phyloP scores from a whole-genome alignment of 1,139 yeast species.

The Petasospora fabianii region DNA sequence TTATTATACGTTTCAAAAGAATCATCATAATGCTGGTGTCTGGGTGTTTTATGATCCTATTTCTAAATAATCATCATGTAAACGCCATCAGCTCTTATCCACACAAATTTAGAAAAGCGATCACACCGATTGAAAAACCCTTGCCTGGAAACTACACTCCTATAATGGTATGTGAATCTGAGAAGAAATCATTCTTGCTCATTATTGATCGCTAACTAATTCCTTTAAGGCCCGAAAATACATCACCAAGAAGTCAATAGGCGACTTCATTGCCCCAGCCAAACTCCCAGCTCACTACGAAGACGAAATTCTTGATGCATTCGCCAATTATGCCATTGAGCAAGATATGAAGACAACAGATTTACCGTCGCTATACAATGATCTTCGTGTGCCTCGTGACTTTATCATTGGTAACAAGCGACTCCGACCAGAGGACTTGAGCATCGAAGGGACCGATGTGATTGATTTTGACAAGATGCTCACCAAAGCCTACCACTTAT shows the following conservation, averaged over 20 bases:
- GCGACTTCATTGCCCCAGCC: slow-evolving; percentile 29
- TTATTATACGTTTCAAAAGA: too few relatives aligned
- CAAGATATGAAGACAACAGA: slow-evolving; percentile 33
- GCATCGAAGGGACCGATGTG: slow-evolving; percentile 35
- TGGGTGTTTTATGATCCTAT: too few relatives aligned
- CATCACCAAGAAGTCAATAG: slow-evolving; percentile 25
- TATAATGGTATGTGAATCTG: too few relatives aligned
- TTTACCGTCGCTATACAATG: slow-evolving; percentile 27
- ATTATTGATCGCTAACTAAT: too few relatives aligned
- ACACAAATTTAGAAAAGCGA: too few relatives aligned
- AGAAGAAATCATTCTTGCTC: too few relatives aligned
- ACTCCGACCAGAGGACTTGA: slow-evolving; percentile 23
- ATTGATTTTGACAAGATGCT: slow-evolving; percentile 45
- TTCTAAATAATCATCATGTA: too few relatives aligned
- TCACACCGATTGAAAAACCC: too few relatives aligned
- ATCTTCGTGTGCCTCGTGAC: slow-evolving; percentile 31
- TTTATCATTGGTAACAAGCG: slow-evolving; percentile 23
- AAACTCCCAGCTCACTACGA: slow-evolving; percentile 37
- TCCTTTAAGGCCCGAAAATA: slow-evolving; percentile 14
- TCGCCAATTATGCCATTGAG: slow-evolving; percentile 36
- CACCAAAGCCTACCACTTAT: slow-evolving; percentile 35
- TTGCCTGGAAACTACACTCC: too few relatives aligned
- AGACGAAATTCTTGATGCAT: slow-evolving; percentile 37
- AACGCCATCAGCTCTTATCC: too few relatives aligned
- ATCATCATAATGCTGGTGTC: too few relatives aligned